These are phyloP conservation scores for Nitzschia inconspicua DNA, from an alignment of 108 stramenopile genomes.

Conservation along the genomic window DNA sequence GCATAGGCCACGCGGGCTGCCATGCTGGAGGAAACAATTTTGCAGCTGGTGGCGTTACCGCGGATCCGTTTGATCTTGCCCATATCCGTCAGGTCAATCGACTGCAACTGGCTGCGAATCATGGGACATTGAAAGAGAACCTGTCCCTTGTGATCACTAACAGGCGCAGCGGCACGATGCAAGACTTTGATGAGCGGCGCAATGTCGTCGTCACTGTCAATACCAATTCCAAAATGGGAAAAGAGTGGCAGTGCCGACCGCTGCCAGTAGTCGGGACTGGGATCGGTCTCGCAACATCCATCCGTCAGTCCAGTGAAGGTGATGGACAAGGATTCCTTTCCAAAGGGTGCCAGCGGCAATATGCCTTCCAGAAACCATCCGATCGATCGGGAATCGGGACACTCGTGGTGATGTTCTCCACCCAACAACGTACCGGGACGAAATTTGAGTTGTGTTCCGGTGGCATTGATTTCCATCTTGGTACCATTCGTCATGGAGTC, in stretches of 20 bases:
- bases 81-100: constrained; percentile 84
- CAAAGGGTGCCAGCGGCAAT: constrained; percentile 92
- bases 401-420: constrained; percentile 86
- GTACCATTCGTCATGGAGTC: constrained; percentile 96
- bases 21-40: constrained; percentile 85
- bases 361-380: constrained; percentile 99
- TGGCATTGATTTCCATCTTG: constrained; percentile 95
- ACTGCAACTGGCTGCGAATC: constrained; percentile 60
- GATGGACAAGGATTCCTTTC: constrained; percentile 82
- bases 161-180: constrained; percentile 78
- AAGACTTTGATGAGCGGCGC: constrained; percentile 49
- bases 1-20: constrained; percentile 94
- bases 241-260: constrained; percentile 80
- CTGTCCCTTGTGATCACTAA: constrained; percentile 38
- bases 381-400: constrained; percentile 69
- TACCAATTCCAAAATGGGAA: constrained; percentile 87
- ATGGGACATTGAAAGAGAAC: constrained; percentile 89
- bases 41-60: constrained; percentile 88
- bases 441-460: constrained; percentile 93
- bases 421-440: constrained; percentile 91
- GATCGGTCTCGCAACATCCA: constrained; percentile 54
- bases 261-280: constrained; percentile 83
- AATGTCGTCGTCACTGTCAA: constrained; percentile 31
- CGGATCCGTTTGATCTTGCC: constrained; percentile 95
- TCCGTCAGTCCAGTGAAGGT: constrained; percentile 81